These are phyloP conservation scores for Tilletia walkeri DNA, from an alignment of 1,284 basidiomycete genomes.

Conservation along the genomic window DNA sequence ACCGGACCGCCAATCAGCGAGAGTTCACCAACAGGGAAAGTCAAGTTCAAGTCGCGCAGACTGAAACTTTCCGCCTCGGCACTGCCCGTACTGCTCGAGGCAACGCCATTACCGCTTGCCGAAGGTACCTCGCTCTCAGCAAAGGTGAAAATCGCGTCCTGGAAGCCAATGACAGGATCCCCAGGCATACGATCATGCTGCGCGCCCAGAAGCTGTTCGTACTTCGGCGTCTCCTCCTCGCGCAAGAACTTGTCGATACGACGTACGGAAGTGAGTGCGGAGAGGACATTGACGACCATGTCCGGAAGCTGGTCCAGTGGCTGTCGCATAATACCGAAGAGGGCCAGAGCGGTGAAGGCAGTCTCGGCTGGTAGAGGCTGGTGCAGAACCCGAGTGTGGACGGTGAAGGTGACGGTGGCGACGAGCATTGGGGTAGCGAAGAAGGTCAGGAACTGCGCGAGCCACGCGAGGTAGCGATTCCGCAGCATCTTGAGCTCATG, in stretches of 20 bases:
- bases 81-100: slow-evolving; percentile 18
- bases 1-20: slow-evolving; percentile 68
- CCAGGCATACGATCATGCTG: neutral
- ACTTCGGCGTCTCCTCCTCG: slow-evolving; percentile 63
- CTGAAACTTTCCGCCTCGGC: slow-evolving; percentile 51
- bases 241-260: slow-evolving; percentile 59
- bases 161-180: slow-evolving; percentile 60
- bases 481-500: slow-evolving; percentile 59
- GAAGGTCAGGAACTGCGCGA: slow-evolving; percentile 57
- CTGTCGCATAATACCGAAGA: slow-evolving; percentile 57
- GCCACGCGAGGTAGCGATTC: slow-evolving; percentile 57
- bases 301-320: slow-evolving; percentile 49
- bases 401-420: slow-evolving; percentile 64
- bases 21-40: slow-evolving; percentile 64
- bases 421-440: slow-evolving; percentile 65
- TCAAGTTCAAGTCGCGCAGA: slow-evolving; percentile 62
- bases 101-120: neutral
- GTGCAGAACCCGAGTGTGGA: slow-evolving; percentile 62
- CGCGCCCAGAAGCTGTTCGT: slow-evolving; percentile 58
- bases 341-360: slow-evolving; percentile 62
- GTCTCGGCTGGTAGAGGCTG: slow-evolving; percentile 59
- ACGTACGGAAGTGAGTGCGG: slow-evolving; percentile 51
- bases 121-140: slow-evolving; percentile 38
- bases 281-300: slow-evolving; percentile 59
- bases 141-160: slow-evolving; percentile 58